Conservation (phyloP, 495 filamentous ascomycete genomes). For the Elasticomyces elasticus region DNA sequence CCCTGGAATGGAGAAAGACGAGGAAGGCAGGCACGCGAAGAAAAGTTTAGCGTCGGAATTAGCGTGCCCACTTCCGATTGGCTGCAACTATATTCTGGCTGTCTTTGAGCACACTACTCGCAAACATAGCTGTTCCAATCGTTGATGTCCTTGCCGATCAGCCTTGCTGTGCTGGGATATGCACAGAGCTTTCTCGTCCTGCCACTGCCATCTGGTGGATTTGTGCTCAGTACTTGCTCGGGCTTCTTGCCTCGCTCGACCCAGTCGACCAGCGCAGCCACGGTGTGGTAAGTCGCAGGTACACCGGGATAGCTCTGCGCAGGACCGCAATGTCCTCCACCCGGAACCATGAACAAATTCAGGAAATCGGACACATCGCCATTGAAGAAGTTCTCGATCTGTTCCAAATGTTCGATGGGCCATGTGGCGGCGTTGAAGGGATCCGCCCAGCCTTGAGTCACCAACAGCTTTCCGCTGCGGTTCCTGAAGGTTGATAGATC, state of each 20-base stretch:
- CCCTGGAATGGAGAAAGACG: too few species aligned
- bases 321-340: slow-evolving; percentile 36
- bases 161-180: slow-evolving; percentile 31
- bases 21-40: too few species aligned
- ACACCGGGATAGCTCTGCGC: slow-evolving; percentile 28
- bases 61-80: too few species aligned
- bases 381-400: slow-evolving; percentile 27
- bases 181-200: slow-evolving; percentile 34
- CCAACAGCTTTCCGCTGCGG: slow-evolving; percentile 33
- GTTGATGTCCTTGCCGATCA: slow-evolving; percentile 18
- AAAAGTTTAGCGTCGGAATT: too few species aligned
- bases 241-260: slow-evolving; percentile 36
- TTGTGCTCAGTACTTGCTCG: slow-evolving; percentile 22
- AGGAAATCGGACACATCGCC: slow-evolving; percentile 32
- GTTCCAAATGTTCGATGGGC: slow-evolving; percentile 36
- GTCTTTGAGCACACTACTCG: slow-evolving; percentile 5
- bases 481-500: slow-evolving; percentile 30
- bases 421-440: slow-evolving; percentile 34
- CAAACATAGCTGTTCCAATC: slow-evolving; percentile 21
- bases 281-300: slow-evolving; percentile 35
- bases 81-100: too few species aligned
- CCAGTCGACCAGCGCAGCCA: slow-evolving; percentile 44
- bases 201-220: slow-evolving; percentile 25
- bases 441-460: slow-evolving; percentile 37
- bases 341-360: slow-evolving; percentile 34